Conservation (phyloP, 23 red algal species). For the Gracilaria domingensis region DNA sequence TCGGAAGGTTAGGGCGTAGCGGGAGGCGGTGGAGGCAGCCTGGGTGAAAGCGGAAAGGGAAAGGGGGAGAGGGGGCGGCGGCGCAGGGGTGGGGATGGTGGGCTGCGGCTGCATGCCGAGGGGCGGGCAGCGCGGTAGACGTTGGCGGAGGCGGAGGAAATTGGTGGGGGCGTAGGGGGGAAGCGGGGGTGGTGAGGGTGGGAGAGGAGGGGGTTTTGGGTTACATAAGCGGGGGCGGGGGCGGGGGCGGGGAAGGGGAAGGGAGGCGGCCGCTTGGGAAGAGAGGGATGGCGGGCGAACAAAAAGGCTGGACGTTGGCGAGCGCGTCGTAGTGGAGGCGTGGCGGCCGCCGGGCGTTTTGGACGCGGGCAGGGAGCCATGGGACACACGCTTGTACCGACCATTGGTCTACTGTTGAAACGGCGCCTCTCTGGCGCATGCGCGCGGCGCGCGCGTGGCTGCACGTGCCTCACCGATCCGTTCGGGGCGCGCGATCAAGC, state of each 20-base stretch:
- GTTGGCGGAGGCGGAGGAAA: not conserved
- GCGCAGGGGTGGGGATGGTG: conserved; percentile 6
- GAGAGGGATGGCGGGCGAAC: not conserved
- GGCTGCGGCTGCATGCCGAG: conserved; percentile 45
- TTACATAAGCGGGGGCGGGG: not conserved
- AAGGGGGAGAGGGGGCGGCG: conserved; percentile 33
- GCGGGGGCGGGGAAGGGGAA: not conserved
- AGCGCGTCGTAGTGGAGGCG: conserved; percentile 12
- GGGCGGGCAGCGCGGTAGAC: conserved; percentile 36
- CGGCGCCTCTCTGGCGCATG: not conserved
- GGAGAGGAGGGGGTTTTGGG: too few species aligned
- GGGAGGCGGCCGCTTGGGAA: not conserved
- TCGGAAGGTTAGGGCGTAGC: conserved; percentile 32
- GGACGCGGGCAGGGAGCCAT: conserved; percentile 1
- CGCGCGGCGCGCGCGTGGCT: not conserved
- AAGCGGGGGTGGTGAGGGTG: not conserved
- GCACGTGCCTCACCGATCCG: not conserved
- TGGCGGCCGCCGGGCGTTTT: conserved; percentile 30
- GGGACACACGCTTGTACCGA: not conserved
- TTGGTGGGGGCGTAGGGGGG: not conserved
- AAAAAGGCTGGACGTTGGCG: conserved; percentile 2
- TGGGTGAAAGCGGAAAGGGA: conserved; percentile 34
- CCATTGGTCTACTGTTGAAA: conserved; percentile 12
- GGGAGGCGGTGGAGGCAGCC: conserved; percentile 11
- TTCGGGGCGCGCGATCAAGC: not conserved